Evolutionary conservation across 2,329 filamentous ascomycete species (phyloP).

Genomic region (Sclerotinia spermophila): DNA sequence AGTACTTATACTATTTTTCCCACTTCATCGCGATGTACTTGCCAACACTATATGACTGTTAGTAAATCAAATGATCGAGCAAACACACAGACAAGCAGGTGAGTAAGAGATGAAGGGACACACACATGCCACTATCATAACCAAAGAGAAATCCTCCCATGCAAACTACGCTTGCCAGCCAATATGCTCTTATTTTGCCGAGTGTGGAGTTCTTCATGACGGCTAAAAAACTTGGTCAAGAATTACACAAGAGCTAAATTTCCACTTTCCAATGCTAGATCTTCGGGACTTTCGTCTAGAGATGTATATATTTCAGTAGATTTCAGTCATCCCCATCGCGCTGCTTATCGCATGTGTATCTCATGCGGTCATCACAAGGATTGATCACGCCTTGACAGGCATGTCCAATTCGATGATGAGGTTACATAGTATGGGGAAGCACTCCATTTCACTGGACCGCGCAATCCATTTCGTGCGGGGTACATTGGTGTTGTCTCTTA

Average conservation of each 20-base stretch:
- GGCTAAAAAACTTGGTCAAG: neutral
- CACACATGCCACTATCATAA: slow-evolving; percentile 38
- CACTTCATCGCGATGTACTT: neutral
- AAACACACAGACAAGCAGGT: neutral
- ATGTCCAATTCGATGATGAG: neutral
- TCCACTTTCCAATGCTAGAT: neutral
- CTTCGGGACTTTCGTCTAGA: neutral
- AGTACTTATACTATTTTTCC: neutral
- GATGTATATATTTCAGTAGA: neutral
- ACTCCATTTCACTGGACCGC: neutral
- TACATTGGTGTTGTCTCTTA: neutral
- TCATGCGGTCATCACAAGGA: neutral
- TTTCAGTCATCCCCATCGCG: neutral
- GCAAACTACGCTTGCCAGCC: slow-evolving; percentile 49
- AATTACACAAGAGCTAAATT: neutral
- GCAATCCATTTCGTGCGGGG: neutral
- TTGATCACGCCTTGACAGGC: neutral
- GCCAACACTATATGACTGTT: slow-evolving; percentile 32
- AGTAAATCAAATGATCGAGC: neutral
- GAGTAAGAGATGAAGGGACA: neutral
- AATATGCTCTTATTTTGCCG: slow-evolving; percentile 48
- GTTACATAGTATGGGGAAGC: neutral
- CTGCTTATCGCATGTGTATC: neutral
- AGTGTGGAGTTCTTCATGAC: slow-evolving; percentile 13
- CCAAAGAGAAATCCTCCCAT: slow-evolving; percentile 49